Evolutionary conservation across 257 asterid species (phyloP).

Genomic region (Solanum medicagineum): DNA sequence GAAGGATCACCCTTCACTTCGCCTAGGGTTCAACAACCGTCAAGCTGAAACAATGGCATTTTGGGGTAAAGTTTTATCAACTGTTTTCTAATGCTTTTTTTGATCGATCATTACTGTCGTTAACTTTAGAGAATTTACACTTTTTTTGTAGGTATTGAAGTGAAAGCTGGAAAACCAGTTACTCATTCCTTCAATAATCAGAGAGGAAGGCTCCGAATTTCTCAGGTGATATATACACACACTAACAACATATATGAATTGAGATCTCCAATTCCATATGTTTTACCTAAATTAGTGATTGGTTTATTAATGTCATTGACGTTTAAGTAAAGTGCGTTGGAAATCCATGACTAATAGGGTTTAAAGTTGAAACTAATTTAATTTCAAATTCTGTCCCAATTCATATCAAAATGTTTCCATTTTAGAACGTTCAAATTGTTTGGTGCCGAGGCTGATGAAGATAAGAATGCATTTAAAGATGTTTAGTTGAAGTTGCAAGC

Average conservation of each 20-base stretch:
- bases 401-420: neutral
- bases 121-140: neutral
- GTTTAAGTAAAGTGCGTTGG: neutral
- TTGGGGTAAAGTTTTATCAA: conserved; percentile 36
- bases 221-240: conserved; percentile 38
- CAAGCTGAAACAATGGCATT: conserved; percentile 30
- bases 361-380: neutral
- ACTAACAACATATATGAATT: neutral
- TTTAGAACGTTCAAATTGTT: neutral
- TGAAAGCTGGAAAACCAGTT: conserved; percentile 56
- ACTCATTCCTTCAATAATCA: conserved; percentile 42
- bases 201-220: conserved; percentile 62
- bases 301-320: neutral
- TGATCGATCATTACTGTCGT: neutral
- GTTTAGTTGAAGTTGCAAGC: neutral
- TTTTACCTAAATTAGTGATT: neutral
- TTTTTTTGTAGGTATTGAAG: conserved; percentile 47
- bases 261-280: neutral
- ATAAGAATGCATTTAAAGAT: neutral
- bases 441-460: neutral
- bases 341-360: neutral
- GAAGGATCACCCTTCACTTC: neutral
- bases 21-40: conserved; percentile 13
- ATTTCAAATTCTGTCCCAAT: neutral
- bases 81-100: neutral